Base-by-base conservation (phyloP, 176 grass and related monocot species). In the Raddia distichophylla region DNA sequence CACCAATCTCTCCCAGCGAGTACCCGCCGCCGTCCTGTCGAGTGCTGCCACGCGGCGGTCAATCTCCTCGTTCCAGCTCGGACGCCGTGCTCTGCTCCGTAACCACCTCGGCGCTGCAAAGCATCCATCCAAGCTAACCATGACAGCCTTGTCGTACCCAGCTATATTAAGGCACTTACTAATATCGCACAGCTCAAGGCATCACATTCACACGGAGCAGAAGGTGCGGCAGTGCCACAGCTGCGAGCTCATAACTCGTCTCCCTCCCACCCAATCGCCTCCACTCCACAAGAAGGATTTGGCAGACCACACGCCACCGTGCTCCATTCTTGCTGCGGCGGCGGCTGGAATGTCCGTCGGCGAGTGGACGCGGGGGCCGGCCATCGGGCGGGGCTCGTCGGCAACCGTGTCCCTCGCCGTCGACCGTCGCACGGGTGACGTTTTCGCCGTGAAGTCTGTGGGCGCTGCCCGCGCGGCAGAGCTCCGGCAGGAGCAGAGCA, bases 381-480 rank as follows among this genome's bases (percentile, higher is more conserved):
- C 66, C 3, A 75, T 90, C 78, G 88, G 88, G 49, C 79, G 88
- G 48, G 88, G 88, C 58, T 65, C 88, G 34, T 90, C 88, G 1
- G 88, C 78, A 32, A 86, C 66, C 0, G 88, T 90, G 13, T 86
- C 83, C 1, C 73, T 90, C 4, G 83, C 88, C 6, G 74, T 75
- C 9, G 57, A 69, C 16, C 13, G 15, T 3, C 5, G 2, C 1
- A 82, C 88, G 1, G 87, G 78, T 14, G 51, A 43, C 1, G 22
- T 86, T 0, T 71, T 90, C 32, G 88, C 88, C 45, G 83, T 90
- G 33, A 90, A 90, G 73, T 90, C 88, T 40, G 88, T 70, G 5
- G 55, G 5, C 22, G 70, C 68, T 6, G 48, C 45, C 55, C 66
- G 78, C 3, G 72, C 73, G 4, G 66, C 13, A 12, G 57, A 77